Evolutionary conservation across 257 asterid genomes (phyloP), one percentile per base, ranked within the genome.

Genomic region (Prunella vulgaris): DNA sequence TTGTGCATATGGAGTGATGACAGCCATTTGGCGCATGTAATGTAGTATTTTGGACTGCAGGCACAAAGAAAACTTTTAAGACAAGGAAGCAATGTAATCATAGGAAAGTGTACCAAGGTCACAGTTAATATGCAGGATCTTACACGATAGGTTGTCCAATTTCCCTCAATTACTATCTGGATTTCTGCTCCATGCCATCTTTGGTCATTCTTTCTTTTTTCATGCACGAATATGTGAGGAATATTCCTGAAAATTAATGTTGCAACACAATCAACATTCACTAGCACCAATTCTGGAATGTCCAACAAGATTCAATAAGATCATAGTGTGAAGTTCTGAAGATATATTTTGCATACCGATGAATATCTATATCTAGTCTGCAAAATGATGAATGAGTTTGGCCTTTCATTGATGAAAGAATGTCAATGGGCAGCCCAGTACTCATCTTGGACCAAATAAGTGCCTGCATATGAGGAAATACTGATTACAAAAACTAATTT

Each of bases 361-460:
- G 80, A 64, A 91, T 91, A 84, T 91, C 95, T 66, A 91, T 91
- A 79, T 91, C 97, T 71, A 91, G 81, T 81, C 95, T 85, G 90
- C 96, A 91, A 79, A 91, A 88, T 48, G 97, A 75, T 67, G 90
- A 77, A 82, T 81, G 84, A 42, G 60, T 76, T 77, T 87, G 95
- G 78, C 86, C 87, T 79, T 83, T 84, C 95, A 88, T 88, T 72
- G 97, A 88, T 13, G 97, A 86, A 57, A 79, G 69, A 77, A 91
- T 91, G 75, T 91, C 95, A 74, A 91, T 91, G 53, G 97, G 97
- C 67, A 91, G 88, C 65, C 96, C 96, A 66, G 97, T 91, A 84
- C 97, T 91, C 97, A 91, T 91, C 81, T 91, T 91, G 71, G 97
- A 91, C 97, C 97, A 91, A 74, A 91, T 91, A 74, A 91, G 84